Percentiles rank a stretch among this genome's conserved stretches.
phyloP scores from a whole-genome alignment of 169 alveolate genomes.

The Toxoplasma gondii region DNA sequence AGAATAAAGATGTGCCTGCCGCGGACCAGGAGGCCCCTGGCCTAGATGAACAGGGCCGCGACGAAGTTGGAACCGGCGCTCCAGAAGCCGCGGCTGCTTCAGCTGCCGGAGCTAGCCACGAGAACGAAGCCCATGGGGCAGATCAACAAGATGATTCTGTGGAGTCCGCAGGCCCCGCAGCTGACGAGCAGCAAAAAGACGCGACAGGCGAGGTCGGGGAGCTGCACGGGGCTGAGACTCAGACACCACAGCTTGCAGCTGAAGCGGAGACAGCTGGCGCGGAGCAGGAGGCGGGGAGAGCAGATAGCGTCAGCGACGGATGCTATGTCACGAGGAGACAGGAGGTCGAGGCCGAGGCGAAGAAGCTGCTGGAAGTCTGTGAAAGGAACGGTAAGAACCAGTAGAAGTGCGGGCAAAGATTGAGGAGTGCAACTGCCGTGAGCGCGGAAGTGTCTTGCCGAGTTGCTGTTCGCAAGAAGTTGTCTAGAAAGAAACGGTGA shows the following conservation, averaged over 20 bases:
- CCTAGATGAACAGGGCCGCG: too few species aligned
- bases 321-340: background rate
- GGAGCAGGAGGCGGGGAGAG: background rate
- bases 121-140: background rate
- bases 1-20: too few species aligned
- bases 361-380: background rate
- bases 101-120: too few species aligned
- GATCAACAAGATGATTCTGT: background rate
- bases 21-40: too few species aligned
- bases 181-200: background rate
- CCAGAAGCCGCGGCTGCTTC: too few species aligned
- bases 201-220: background rate
- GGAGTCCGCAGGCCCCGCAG: background rate
- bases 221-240: background rate
- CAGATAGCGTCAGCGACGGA: background rate
- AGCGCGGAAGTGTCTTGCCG: background rate
- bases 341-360: conserved; percentile 3
- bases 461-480: too few species aligned
- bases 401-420: background rate
- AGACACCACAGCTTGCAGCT: background rate
- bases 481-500: too few species aligned
- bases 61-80: too few species aligned
- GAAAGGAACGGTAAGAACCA: background rate
- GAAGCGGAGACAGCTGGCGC: background rate
- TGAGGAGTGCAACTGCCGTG: background rate